phyloP scores from a whole-genome alignment of 306 rosid genomes.

The Fagus sylvatica region DNA sequence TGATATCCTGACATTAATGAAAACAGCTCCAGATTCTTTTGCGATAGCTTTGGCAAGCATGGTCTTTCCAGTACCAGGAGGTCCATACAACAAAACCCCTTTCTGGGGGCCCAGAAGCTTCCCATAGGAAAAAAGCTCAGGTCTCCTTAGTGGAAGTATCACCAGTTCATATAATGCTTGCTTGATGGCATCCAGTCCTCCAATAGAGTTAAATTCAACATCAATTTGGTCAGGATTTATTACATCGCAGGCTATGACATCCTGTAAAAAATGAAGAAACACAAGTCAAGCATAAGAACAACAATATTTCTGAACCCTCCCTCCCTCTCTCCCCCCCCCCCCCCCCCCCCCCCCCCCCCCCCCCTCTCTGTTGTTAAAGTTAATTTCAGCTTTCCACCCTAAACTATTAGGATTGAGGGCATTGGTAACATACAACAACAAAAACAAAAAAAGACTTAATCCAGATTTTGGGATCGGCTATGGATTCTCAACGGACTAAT shows the following conservation, averaged over 20 bases:
- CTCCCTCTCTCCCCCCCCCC: no score
- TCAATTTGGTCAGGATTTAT: conserved; percentile 93
- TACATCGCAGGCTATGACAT: conserved; percentile 94
- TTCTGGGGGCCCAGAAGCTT: conserved; percentile 96
- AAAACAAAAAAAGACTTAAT: no score
- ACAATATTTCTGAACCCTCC: neutral
- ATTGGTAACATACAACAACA: no score
- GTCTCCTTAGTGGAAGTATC: conserved; percentile 85
- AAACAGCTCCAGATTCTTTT: conserved; percentile 93
- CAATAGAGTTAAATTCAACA: conserved; percentile 84
- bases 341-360: no score
- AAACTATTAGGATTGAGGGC: no score
- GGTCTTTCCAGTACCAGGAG: conserved; percentile 99
- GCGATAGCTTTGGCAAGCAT: conserved; percentile 99
- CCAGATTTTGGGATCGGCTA: no score
- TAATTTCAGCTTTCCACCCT: no score
- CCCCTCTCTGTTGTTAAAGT: no score
- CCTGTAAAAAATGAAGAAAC: conserved; percentile 51
- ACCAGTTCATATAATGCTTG: conserved; percentile 82
- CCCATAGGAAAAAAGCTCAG: conserved; percentile 75
- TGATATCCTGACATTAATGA: conserved; percentile 86
- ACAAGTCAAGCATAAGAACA: neutral
- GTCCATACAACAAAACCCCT: conserved; percentile 90
- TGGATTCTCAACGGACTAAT: no score
- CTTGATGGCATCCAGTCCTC: conserved; percentile 82